Conservation (phyloP, 768 basidiomycete genomes). For the Cystobasidium ongulense region DNA sequence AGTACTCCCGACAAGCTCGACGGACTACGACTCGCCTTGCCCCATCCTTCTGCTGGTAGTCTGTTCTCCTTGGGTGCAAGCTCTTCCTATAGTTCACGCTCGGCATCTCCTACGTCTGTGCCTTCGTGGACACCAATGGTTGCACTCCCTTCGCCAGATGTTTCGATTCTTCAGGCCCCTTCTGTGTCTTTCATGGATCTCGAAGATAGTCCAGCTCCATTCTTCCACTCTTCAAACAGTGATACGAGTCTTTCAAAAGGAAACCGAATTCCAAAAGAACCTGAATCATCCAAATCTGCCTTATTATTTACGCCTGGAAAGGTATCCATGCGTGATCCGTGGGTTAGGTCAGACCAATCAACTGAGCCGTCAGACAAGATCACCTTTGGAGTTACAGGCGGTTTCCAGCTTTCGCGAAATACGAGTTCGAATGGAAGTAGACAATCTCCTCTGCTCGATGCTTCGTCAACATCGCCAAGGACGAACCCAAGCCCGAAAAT, state of each 20-base stretch:
- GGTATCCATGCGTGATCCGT: not conserved
- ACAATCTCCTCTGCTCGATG: not conserved
- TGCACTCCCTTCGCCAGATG: not conserved
- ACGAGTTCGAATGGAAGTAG: not conserved
- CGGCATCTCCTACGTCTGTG: not conserved
- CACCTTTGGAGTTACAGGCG: no score
- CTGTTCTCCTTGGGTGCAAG: not conserved
- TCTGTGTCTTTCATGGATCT: not conserved
- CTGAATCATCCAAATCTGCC: not conserved
- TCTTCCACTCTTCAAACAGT: not conserved
- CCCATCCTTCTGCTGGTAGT: no score
- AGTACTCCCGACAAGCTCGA: not conserved
- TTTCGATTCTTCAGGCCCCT: not conserved
- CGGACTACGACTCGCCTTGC: no score
- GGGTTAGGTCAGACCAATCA: not conserved
- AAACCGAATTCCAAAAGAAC: not conserved
- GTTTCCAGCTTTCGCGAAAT: no score
- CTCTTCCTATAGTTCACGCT: not conserved
- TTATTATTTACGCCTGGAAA: not conserved
- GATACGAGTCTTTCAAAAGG: not conserved
- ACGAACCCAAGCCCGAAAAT: not conserved
- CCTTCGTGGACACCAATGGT: not conserved
- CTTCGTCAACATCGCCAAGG: not conserved
- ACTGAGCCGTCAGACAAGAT: not conserved
- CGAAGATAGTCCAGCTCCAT: not conserved